phyloP scores from a whole-genome alignment of 495 filamentous ascomycete species.

The Penicillium cosmopolitanum region DNA sequence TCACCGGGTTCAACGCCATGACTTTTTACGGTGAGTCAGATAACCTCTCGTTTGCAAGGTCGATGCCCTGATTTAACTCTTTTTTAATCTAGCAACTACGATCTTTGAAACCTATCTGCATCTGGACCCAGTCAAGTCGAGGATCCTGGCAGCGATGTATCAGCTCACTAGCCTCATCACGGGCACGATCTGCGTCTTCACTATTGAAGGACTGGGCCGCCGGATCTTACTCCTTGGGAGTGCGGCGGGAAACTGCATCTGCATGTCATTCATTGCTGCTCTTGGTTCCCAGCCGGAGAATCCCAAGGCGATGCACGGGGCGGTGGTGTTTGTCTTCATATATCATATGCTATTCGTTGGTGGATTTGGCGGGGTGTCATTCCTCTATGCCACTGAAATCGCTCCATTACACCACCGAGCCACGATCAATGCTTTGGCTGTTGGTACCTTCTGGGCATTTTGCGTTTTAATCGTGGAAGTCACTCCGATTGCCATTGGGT shows the following conservation, averaged over 20 bases:
- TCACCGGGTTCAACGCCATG: slow-evolving; percentile 62
- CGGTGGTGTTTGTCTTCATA: slow-evolving; percentile 55
- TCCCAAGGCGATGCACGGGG: slow-evolving; percentile 27
- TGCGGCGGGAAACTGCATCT: slow-evolving; percentile 42
- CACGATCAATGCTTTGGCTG: slow-evolving; percentile 48
- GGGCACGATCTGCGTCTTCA: slow-evolving; percentile 22
- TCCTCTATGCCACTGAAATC: slow-evolving; percentile 57
- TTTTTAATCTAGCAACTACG: slow-evolving; percentile 14
- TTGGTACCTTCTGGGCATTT: slow-evolving; percentile 49
- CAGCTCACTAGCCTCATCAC: slow-evolving; percentile 20
- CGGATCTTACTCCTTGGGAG: slow-evolving; percentile 25
- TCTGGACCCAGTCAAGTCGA: slow-evolving; percentile 15
- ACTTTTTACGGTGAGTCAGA: slow-evolving; percentile 49
- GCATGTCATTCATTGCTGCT: slow-evolving; percentile 45
- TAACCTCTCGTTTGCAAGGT: background rate
- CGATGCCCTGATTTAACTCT: background rate
- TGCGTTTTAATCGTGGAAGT: slow-evolving; percentile 26
- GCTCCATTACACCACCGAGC: slow-evolving; percentile 50
- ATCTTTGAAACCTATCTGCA: slow-evolving; percentile 24
- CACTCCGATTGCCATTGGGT: slow-evolving; percentile 23
- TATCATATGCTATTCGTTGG: slow-evolving; percentile 54
- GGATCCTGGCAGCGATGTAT: slow-evolving; percentile 25
- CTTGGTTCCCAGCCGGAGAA: slow-evolving; percentile 25
- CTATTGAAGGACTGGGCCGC: slow-evolving; percentile 29
- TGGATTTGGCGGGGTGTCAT: slow-evolving; percentile 56